These are phyloP conservation scores for Panaeolus cyanescens DNA, from an alignment of 768 basidiomycete genomes.

Conservation along the genomic window DNA sequence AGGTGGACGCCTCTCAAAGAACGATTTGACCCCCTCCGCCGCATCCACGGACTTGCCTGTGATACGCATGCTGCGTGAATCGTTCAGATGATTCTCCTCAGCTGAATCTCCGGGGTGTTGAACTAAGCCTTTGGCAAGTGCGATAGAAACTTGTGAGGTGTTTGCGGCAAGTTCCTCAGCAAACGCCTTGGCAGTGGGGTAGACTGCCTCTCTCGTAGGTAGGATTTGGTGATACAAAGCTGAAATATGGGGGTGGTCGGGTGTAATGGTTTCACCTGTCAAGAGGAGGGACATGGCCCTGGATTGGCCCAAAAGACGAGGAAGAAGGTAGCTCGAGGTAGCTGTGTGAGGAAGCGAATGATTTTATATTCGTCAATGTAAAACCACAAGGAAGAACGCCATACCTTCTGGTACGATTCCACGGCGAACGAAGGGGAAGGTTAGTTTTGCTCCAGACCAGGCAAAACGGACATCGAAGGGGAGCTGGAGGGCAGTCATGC, in stretches of 20 bases:
- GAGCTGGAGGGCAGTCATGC: constrained; percentile 49
- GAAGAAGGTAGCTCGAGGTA: constrained; percentile 47
- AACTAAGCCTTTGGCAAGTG: constrained; percentile 53
- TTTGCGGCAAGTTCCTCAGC: constrained; percentile 52
- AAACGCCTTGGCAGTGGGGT: constrained; percentile 51
- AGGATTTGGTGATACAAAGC: constrained; percentile 50
- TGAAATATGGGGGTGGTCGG: constrained; percentile 44
- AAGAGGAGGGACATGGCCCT: constrained; percentile 53
- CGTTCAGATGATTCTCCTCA: constrained; percentile 57
- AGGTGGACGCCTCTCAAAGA: constrained; percentile 46
- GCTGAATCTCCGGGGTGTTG: constrained; percentile 49
- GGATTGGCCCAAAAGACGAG: constrained; percentile 53
- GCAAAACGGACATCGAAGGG: constrained; percentile 55
- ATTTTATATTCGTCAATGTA: neutral
- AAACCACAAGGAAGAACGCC: neutral
- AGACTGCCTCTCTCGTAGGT: constrained; percentile 50
- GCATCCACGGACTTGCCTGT: constrained; percentile 41
- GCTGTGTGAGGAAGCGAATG: constrained; percentile 9
- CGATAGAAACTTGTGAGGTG: constrained; percentile 52
- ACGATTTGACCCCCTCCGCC: constrained; percentile 48
- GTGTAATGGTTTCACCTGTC: constrained; percentile 43
- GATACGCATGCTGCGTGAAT: constrained; percentile 49
- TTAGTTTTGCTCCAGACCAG: constrained; percentile 51
- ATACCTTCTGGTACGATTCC: constrained; percentile 38
- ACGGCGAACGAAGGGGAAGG: constrained; percentile 51